Evolutionary conservation across 2,329 filamentous ascomycete species (phyloP).

Genomic region (Microascus cirrosus): DNA sequence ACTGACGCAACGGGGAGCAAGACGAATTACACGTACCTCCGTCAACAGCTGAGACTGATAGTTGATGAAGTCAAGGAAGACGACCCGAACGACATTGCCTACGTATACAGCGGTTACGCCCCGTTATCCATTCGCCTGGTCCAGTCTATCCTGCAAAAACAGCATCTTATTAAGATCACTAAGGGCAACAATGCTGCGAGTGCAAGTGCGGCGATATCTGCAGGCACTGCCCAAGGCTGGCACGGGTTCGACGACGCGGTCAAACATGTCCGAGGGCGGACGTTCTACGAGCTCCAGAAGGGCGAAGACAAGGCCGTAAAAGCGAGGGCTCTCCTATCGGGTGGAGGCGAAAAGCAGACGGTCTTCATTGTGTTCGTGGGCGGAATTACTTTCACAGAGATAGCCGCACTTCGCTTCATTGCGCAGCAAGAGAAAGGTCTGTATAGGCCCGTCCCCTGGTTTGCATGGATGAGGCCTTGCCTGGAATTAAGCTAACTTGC

Average conservation of each 20-base stretch:
- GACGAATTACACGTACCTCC: slow-evolving; percentile 82
- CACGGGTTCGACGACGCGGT: slow-evolving; percentile 87
- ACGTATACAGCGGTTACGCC: slow-evolving; percentile 95
- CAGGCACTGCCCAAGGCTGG: slow-evolving; percentile 62
- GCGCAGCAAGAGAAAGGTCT: slow-evolving; percentile 68
- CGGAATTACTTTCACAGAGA: slow-evolving; percentile 94
- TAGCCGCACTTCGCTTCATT: slow-evolving; percentile 86
- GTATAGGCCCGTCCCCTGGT: slow-evolving; percentile 11
- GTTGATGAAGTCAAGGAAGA: slow-evolving; percentile 95
- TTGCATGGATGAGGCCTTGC: background rate
- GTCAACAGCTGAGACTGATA: slow-evolving; percentile 78
- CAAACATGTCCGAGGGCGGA: slow-evolving; percentile 76
- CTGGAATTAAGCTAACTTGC: slow-evolving; percentile 1
- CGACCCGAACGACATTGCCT: slow-evolving; percentile 89
- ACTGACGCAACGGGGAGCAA: slow-evolving; percentile 50
- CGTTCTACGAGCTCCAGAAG: slow-evolving; percentile 85
- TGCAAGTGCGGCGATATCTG: slow-evolving; percentile 17
- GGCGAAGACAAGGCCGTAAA: slow-evolving; percentile 88
- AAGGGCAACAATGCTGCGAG: slow-evolving; percentile 41
- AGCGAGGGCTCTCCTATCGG: slow-evolving; percentile 71
- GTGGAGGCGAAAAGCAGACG: slow-evolving; percentile 65
- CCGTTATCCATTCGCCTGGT: slow-evolving; percentile 84
- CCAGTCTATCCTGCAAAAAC: slow-evolving; percentile 87
- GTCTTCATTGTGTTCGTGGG: slow-evolving; percentile 95
- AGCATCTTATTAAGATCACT: slow-evolving; percentile 62